These are phyloP conservation scores for Ceratobasidium sp. DNA, from an alignment of 1,284 basidiomycete species.

Conservation along the genomic window DNA sequence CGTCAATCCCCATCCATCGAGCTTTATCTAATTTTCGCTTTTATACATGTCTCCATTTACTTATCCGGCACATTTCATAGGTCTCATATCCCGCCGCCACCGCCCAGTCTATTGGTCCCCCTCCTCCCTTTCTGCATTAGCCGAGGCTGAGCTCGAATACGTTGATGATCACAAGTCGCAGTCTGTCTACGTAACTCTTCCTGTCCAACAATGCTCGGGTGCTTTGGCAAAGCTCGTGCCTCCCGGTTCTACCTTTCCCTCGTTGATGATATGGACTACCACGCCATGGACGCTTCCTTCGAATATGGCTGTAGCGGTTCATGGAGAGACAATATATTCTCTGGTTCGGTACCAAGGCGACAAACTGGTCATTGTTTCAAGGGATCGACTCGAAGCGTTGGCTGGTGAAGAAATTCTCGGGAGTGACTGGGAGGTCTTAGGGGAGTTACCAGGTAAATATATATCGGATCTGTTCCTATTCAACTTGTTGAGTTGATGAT, in stretches of 20 bases:
- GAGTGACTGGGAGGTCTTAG: slow-evolving; percentile 65
- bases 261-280: slow-evolving; percentile 96
- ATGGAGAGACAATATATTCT: slow-evolving; percentile 79
- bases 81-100: slow-evolving; percentile 86
- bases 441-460: slow-evolving; percentile 65
- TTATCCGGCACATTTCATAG: slow-evolving; percentile 57
- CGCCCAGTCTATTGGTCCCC: slow-evolving; percentile 97
- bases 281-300: slow-evolving; percentile 98
- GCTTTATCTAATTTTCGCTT: no score
- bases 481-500: background rate
- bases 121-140: slow-evolving; percentile 92
- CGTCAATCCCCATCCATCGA: slow-evolving; percentile 34
- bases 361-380: slow-evolving; percentile 72
- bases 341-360: slow-evolving; percentile 63
- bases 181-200: slow-evolving; percentile 88
- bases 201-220: slow-evolving; percentile 49
- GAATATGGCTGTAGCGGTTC: slow-evolving; percentile 93
- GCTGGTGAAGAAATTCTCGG: slow-evolving; percentile 59
- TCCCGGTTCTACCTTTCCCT: slow-evolving; percentile 54
- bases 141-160: slow-evolving; percentile 95
- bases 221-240: slow-evolving; percentile 49
- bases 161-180: slow-evolving; percentile 89
- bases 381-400: slow-evolving; percentile 72
- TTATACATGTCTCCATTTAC: no score
- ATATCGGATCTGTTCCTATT: background rate